A percentile compares a stretch with the other conserved stretches of the same genome.
These are phyloP conservation scores for Phaeoacremonium minimum DNA, from an alignment of 2,329 filamentous ascomycete species.

Conservation along the genomic window DNA sequence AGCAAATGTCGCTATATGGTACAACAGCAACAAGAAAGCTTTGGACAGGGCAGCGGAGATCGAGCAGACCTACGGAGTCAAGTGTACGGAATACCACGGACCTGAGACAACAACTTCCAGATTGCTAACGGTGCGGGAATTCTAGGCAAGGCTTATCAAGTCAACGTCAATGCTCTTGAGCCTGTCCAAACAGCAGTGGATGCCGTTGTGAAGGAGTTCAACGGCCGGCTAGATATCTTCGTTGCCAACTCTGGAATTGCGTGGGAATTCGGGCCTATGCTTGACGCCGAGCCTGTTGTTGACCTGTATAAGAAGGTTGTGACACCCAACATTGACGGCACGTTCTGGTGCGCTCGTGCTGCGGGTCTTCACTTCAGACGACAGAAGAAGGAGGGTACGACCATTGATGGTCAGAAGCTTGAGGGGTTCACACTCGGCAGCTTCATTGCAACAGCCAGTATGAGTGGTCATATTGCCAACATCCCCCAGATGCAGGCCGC, in stretches of 20 bases:
- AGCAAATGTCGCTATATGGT: constrained; percentile 69
- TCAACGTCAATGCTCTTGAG: constrained; percentile 52
- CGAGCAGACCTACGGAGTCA: constrained; percentile 61
- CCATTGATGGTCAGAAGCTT: constrained; percentile 56
- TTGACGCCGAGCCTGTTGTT: constrained; percentile 7
- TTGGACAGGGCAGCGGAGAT: constrained; percentile 58
- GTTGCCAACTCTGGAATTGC: constrained; percentile 75
- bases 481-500: constrained; percentile 67
- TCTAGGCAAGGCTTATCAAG: constrained; percentile 56
- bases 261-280: constrained; percentile 61
- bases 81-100: constrained; percentile 57
- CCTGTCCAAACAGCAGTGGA: constrained; percentile 46
- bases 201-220: constrained; percentile 59
- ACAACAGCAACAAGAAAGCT: constrained; percentile 65
- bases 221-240: constrained; percentile 72
- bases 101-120: no score
- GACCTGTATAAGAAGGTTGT: constrained; percentile 42
- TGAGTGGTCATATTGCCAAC: constrained; percentile 65
- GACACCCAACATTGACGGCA: constrained; percentile 68
- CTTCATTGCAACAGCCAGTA: constrained; percentile 63
- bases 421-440: constrained; percentile 56
- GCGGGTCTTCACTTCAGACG: constrained; percentile 67
- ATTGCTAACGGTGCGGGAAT: no score
- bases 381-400: constrained; percentile 64
- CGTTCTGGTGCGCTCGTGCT: constrained; percentile 71